Percentiles rank a stretch among this genome's conserved stretches.
Conservation (phyloP, 148 eudicot genomes). For the Rhododendron williamsianum region DNA sequence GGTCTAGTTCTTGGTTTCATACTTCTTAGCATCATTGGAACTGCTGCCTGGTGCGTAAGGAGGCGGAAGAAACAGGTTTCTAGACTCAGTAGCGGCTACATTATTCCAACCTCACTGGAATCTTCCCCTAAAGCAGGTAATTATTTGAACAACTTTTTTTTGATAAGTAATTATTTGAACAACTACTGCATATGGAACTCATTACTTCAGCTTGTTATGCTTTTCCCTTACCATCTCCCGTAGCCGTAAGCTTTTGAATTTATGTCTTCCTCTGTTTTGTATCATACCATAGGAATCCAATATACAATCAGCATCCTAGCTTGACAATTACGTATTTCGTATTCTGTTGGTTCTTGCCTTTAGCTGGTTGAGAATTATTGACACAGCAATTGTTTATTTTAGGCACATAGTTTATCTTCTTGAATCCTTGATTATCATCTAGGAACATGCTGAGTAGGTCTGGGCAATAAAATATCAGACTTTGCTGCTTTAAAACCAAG, state of each 20-base stretch:
- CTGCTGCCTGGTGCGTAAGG: conserved; percentile 31
- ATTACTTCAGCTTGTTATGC: background rate
- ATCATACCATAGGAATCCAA: background rate
- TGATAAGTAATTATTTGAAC: conserved; percentile 22
- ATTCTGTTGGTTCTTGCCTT: background rate
- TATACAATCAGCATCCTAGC: background rate
- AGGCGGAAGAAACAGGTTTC: conserved; percentile 41
- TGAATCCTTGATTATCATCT: background rate
- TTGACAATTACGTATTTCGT: background rate
- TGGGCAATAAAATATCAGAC: background rate
- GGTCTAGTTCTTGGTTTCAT: conserved; percentile 36
- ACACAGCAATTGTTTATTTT: background rate
- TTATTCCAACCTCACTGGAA: conserved; percentile 41
- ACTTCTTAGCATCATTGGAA: conserved; percentile 44
- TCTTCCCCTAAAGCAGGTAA: conserved; percentile 70
- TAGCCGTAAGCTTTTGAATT: background rate
- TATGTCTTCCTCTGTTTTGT: background rate
- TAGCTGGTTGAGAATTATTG: background rate
- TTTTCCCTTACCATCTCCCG: background rate
- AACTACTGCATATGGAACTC: background rate
- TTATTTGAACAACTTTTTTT: background rate
- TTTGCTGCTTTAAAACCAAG: background rate
- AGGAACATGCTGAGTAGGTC: background rate
- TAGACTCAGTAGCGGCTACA: conserved; percentile 31
- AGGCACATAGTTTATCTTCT: background rate